Percentiles rank a stretch among this genome's conserved stretches.
Conservation (phyloP, 2,329 filamentous ascomycete genomes). For the Sporothrix brasiliensis region DNA sequence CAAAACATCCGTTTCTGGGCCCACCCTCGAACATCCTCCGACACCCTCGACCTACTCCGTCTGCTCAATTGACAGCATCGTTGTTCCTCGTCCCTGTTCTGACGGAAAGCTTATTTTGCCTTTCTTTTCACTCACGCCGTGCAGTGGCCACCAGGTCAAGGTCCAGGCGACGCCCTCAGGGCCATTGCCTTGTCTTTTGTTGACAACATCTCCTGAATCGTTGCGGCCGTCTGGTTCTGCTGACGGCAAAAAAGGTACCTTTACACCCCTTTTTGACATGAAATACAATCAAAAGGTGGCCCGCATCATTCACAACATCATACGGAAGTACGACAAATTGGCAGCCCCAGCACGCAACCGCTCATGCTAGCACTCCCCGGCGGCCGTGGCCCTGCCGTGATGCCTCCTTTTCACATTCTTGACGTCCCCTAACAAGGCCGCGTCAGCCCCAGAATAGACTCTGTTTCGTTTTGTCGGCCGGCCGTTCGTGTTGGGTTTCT, state of each 20-base stretch:
- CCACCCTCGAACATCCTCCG: not conserved
- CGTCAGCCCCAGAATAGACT: slow-evolving; percentile 18
- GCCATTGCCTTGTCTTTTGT: not conserved
- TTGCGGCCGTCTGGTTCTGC: not conserved
- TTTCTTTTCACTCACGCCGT: not conserved
- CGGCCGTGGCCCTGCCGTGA: not conserved
- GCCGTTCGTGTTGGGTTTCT: not conserved
- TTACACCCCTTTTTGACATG: slow-evolving; percentile 13
- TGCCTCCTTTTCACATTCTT: not conserved
- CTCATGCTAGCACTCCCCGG: not conserved
- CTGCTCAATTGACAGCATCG: not conserved
- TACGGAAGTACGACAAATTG: not conserved
- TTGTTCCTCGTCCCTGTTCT: not conserved
- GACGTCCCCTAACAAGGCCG: not conserved
- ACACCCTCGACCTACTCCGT: not conserved
- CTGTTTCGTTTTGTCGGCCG: slow-evolving; percentile 21
- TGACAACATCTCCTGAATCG: not conserved
- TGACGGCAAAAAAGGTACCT: not conserved
- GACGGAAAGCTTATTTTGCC: slow-evolving; percentile 21
- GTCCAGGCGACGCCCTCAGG: not conserved
- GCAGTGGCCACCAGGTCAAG: not conserved
- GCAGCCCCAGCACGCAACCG: slow-evolving; percentile 1
- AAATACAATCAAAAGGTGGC: not conserved
- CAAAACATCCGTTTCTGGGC: slow-evolving; percentile 19
- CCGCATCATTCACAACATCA: not conserved